Percentiles rank a stretch among this genome's conserved stretches.
Conservation (phyloP, 257 asterid genomes). For the Ligustrum vulgare region DNA sequence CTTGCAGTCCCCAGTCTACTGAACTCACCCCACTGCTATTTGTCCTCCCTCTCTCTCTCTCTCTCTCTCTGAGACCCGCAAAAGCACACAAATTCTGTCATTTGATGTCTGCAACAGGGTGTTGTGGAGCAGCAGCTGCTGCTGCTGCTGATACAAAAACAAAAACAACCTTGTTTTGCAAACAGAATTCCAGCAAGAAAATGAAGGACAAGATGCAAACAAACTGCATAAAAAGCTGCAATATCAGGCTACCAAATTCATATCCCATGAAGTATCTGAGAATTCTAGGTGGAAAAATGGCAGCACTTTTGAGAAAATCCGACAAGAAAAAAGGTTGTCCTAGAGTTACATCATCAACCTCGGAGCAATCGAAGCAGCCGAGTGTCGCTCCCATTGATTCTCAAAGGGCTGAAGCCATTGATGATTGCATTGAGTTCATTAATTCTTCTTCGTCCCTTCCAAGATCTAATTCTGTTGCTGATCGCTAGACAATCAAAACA, state of each 20-base stretch:
- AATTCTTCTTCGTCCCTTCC: constrained; percentile 44
- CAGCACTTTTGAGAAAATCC: constrained; percentile 23
- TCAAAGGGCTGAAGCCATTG: constrained; percentile 49
- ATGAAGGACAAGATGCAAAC: neutral
- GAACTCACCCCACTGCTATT: neutral
- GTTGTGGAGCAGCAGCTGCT: constrained; percentile 18
- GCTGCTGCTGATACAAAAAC: neutral
- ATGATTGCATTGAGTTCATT: constrained; percentile 49
- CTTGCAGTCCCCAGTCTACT: neutral
- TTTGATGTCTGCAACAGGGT: constrained; percentile 23
- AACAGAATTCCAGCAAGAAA: constrained; percentile 19
- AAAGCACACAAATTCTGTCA: neutral
- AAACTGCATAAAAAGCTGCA: constrained; percentile 27
- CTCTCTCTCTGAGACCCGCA: neutral
- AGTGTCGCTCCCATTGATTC: constrained; percentile 32
- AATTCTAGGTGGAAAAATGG: constrained; percentile 30
- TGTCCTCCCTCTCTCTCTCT: neutral
- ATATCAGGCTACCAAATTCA: constrained; percentile 29
- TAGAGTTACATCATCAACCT: constrained; percentile 32
- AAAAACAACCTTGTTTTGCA: constrained; percentile 9
- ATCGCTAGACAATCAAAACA: neutral
- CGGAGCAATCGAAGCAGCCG: constrained; percentile 27
- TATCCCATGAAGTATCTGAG: constrained; percentile 30
- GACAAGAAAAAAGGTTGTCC: constrained; percentile 27
- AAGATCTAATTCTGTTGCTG: constrained; percentile 41